Evolutionary conservation across 257 asterid genomes (phyloP), one percentile per base, ranked within the genome.

Genomic region (Petunia axillaris): DNA sequence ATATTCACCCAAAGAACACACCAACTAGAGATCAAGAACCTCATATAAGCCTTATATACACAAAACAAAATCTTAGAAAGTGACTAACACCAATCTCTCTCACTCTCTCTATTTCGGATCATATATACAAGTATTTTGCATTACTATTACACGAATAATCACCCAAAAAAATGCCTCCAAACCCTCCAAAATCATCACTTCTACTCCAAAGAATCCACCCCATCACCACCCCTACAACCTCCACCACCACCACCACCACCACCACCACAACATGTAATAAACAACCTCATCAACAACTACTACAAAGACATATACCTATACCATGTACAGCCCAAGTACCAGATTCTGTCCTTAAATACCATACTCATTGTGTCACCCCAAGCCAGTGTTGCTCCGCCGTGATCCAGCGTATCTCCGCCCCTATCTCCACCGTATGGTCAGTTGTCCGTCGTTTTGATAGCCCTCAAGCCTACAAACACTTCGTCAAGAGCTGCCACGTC

Each of bases 311-410:
- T 74, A 83, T 75, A 41, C 86, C 82, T 11, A 74, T 76, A 1
- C 66, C 85, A 2, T 76, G 77, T 71, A 39, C 85, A 2, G 50
- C 86, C 38, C 85, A 86, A 2, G 91, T 90, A 36, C 98, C 98
- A 0, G 98, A 93, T 16, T 77, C 88, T 38, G 93, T 92, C 1
- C 86, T 88, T 0, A 83, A 88, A 6, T 81, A 85, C 86, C 98
- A 93, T 86, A 81, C 89, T 60, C 92, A 90, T 87, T 82, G 80
- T 0, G 86, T 92, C 2, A 90, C 89, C 16, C 90, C 93, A 5
- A 85, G 88, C 85, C 97, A 93, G 93, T 92, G 97, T 87, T 93
- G 89, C 92, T 90, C 97, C 84, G 89, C 96, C 76, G 93, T 90
- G 58, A 87, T 88, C 79, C 90, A 92, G 77, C 89, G 85, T 78